Evolutionary conservation across 1,139 yeast genomes (phyloP), one percentile per base, ranked within the genome.

Genomic region (Protomyces inouyei): DNA sequence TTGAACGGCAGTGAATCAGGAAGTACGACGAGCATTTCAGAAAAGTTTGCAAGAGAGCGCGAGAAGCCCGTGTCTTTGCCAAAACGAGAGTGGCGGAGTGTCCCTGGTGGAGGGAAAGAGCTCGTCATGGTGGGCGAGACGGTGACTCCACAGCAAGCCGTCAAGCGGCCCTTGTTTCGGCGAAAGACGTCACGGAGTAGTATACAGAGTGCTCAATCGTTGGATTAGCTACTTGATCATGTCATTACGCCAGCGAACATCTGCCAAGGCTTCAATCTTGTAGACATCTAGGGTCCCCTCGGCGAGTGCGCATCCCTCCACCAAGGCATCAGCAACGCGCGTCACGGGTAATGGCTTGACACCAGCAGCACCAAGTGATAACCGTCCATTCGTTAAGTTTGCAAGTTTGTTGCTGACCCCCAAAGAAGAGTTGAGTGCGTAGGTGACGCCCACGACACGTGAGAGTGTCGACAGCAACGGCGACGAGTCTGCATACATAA

Each of bases 291-390:
- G 52, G 5, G 38, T 38, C 4, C 65, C 65, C 5, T 25, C 18
- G 14, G 43, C 59, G 10, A 43, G 54, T 28, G 32, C 59, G 38
- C 59, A 54, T n/a, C 57, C 64, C 28, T 65, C 64, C 12, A 60
- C 55, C 23, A 63, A 12, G 46, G 65, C 67, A 23, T 53, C 45
- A 32, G 64, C 66, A 25, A 65, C 67, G 38, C 60, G 57, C 16
- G 52, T 52, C 4, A 65, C 67, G 28, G 57, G 54, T 40, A 65
- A 53, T 10, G 67, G 67, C 43, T 65, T 65, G 43, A 65, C 37
- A 12, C 66, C 67, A 4, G 63, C 67, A 14, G 63, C 66, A 3
- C 59, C 63, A n/a, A 61, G 28, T 9, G 52, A 25, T 16, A 53
- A 12, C 25, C 38, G 56, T 14, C 56, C 52, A 21, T 52, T 40